These are phyloP conservation scores for Cytospora mali DNA, from an alignment of 2,329 filamentous ascomycete species.

Conservation along the genomic window DNA sequence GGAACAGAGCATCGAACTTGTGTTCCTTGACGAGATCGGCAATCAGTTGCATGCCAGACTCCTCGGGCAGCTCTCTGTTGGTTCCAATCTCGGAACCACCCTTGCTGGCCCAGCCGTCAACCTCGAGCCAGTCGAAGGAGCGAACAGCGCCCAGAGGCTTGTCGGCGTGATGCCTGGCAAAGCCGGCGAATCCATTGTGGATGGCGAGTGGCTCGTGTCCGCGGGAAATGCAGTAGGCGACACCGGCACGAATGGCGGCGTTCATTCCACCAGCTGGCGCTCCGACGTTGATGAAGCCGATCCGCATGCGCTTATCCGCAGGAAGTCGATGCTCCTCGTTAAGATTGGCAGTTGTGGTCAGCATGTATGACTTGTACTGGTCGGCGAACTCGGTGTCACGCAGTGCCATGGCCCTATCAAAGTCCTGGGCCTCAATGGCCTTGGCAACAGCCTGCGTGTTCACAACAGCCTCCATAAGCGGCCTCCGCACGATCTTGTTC, in stretches of 20 bases:
- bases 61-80: conserved; percentile 87
- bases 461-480: conserved; percentile 84
- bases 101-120: conserved; percentile 93
- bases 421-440: conserved; percentile 83
- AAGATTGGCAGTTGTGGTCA: conserved; percentile 82
- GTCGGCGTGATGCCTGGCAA: conserved; percentile 87
- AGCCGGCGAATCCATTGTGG: conserved; percentile 94
- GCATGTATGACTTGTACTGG: conserved; percentile 86
- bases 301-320: conserved; percentile 79
- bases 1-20: conserved; percentile 87
- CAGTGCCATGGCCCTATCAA: conserved; percentile 82
- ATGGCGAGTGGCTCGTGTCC: conserved; percentile 94
- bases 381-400: conserved; percentile 93
- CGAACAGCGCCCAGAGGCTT: conserved; percentile 80
- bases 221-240: conserved; percentile 87
- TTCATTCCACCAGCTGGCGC: conserved; percentile 98
- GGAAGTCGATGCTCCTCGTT: conserved; percentile 67
- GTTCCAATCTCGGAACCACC: conserved; percentile 98
- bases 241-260: conserved; percentile 87
- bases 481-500: conserved; percentile 93
- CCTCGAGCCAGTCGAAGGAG: conserved; percentile 88
- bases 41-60: conserved; percentile 80
- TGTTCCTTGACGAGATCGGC: conserved; percentile 83
- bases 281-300: conserved; percentile 96
- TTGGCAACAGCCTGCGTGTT: conserved; percentile 83